Evolutionary conservation across 2,329 filamentous ascomycete genomes (phyloP).

Genomic region (Alternaria novae-zelandiae): DNA sequence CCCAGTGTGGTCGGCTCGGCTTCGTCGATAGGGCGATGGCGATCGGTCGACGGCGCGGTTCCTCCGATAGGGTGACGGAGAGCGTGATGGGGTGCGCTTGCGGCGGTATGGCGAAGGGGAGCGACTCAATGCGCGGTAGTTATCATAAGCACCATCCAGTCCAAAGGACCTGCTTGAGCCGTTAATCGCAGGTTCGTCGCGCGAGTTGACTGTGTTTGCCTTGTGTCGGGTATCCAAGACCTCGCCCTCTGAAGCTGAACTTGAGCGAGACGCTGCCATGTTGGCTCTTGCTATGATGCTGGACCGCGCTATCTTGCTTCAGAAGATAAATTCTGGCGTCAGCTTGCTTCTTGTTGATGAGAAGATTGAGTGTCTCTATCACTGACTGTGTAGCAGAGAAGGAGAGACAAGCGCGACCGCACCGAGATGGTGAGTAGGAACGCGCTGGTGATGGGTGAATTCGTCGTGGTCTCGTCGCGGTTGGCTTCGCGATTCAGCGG

Average conservation of each 20-base stretch:
- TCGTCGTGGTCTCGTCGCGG: slow-evolving; percentile 20
- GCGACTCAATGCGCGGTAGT: slow-evolving; percentile 34
- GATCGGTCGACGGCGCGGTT: slow-evolving; percentile 32
- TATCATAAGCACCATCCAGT: slow-evolving; percentile 36
- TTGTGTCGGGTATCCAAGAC: slow-evolving; percentile 36
- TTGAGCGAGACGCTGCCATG: slow-evolving; percentile 34
- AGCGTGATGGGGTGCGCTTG: slow-evolving; percentile 31
- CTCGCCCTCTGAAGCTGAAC: slow-evolving; percentile 42
- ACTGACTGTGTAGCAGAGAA: slow-evolving; percentile 46
- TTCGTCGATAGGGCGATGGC: slow-evolving; percentile 36
- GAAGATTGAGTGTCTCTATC: slow-evolving; percentile 40
- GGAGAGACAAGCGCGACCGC: slow-evolving; percentile 20
- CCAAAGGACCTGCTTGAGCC: slow-evolving; percentile 40
- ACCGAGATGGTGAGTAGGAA: slow-evolving; percentile 7
- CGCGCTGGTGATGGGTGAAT: slow-evolving; percentile 12
- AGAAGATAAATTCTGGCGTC: slow-evolving; percentile 30
- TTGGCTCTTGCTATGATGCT: slow-evolving; percentile 11
- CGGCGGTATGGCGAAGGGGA: slow-evolving; percentile 42
- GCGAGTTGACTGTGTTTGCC: slow-evolving; percentile 43
- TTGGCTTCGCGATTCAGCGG: slow-evolving; percentile 13
- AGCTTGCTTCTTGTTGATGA: slow-evolving; percentile 38
- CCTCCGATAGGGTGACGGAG: slow-evolving; percentile 38
- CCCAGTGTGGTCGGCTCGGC: slow-evolving; percentile 27
- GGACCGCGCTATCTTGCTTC: slow-evolving; percentile 11
- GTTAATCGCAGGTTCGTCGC: slow-evolving; percentile 43